These are phyloP conservation scores for Geum urbanum DNA, from an alignment of 306 rosid genomes.

Conservation along the genomic window DNA sequence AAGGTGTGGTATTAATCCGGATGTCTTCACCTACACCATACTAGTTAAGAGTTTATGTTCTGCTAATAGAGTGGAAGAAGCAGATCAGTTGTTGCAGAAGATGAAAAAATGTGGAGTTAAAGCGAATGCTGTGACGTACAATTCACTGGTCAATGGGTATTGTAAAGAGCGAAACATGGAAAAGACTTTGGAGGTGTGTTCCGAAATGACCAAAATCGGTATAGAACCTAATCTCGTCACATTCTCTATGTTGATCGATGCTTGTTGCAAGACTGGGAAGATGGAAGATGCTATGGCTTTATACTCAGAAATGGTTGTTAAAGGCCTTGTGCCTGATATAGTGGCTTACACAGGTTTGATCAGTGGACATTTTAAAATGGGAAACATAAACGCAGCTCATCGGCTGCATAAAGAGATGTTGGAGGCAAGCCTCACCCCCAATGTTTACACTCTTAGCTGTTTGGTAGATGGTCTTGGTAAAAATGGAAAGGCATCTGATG, in stretches of 20 bases:
- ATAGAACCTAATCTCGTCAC: slow-evolving; percentile 53
- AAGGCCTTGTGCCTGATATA: slow-evolving; percentile 56
- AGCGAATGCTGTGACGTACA: slow-evolving; percentile 52
- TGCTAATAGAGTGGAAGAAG: slow-evolving; percentile 43
- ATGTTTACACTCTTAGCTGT: slow-evolving; percentile 49
- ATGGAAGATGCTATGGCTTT: slow-evolving; percentile 55
- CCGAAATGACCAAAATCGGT: slow-evolving; percentile 52
- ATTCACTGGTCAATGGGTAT: slow-evolving; percentile 54
- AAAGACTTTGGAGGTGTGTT: slow-evolving; percentile 62
- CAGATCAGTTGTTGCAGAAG: slow-evolving; percentile 35
- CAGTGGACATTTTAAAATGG: slow-evolving; percentile 58
- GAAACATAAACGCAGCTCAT: slow-evolving; percentile 49
- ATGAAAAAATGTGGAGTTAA: slow-evolving; percentile 39
- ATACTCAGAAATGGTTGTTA: slow-evolving; percentile 54
- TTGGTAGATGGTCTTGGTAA: slow-evolving; percentile 61
- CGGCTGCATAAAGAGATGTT: slow-evolving; percentile 51
- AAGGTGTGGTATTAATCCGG: slow-evolving; percentile 32
- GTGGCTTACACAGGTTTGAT: slow-evolving; percentile 65
- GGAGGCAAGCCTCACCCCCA: slow-evolving; percentile 49
- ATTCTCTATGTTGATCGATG: slow-evolving; percentile 57
- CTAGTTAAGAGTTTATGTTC: slow-evolving; percentile 53
- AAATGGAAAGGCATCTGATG: slow-evolving; percentile 51
- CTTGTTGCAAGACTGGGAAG: slow-evolving; percentile 58
- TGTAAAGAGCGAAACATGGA: slow-evolving; percentile 52
- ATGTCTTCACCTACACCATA: slow-evolving; percentile 56